Conservation (phyloP, 2,329 filamentous ascomycete species). For the Aspergillus amoenus region DNA sequence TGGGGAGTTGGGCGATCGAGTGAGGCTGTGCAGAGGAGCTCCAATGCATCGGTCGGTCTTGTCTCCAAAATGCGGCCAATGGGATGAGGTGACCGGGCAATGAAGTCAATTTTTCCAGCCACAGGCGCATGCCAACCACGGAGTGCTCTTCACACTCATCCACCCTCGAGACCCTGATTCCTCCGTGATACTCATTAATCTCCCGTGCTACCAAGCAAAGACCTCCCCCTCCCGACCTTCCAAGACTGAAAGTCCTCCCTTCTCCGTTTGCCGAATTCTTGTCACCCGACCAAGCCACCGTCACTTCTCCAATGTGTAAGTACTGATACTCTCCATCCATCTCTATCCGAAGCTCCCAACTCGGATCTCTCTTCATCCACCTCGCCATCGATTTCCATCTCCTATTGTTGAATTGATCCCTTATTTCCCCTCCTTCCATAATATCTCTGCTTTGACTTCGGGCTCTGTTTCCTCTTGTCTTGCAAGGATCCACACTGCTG, state of each 20-base stretch:
- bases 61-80: background rate
- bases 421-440: background rate
- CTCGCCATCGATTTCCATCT: background rate
- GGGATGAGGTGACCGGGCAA: too few species aligned
- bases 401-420: conserved; percentile 3
- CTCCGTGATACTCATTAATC: background rate
- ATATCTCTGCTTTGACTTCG: conserved; percentile 1
- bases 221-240: background rate
- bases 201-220: background rate
- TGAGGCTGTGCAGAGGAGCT: conserved; percentile 7
- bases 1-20: background rate
- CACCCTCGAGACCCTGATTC: conserved; percentile 1
- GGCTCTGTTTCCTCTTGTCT: conserved; percentile 3
- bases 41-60: background rate
- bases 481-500: conserved; percentile 7
- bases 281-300: conserved; percentile 2
- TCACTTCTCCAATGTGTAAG: conserved; percentile 23
- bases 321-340: conserved; percentile 7
- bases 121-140: conserved; percentile 3
- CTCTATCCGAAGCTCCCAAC: too few species aligned
- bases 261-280: conserved; percentile 8
- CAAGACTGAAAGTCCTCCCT: conserved; percentile 5
- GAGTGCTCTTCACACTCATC: background rate
- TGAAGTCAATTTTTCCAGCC: conserved; percentile 6
- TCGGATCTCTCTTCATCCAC: too few species aligned